phyloP scores from a whole-genome alignment of 129 eudicot genomes.

The Centaurea solstitialis region DNA sequence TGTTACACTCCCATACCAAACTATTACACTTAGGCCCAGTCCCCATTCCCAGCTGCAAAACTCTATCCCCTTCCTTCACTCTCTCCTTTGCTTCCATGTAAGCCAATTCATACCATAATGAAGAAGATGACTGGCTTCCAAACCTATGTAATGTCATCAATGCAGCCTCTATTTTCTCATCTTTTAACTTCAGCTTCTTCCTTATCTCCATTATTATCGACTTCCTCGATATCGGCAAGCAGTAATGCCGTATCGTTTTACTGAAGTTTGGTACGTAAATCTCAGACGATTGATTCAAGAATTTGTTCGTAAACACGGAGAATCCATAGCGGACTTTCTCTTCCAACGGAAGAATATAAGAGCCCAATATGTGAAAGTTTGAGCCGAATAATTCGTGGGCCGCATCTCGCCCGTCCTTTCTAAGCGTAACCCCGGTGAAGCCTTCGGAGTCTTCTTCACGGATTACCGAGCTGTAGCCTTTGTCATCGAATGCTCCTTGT shows the following conservation, averaged over 20 bases:
- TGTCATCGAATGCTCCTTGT: constrained; percentile 63
- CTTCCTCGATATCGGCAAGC: constrained; percentile 65
- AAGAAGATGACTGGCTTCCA: constrained; percentile 84
- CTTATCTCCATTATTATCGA: constrained; percentile 54
- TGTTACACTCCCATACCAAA: constrained; percentile 67
- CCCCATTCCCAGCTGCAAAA: constrained; percentile 78
- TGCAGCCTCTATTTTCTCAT: constrained; percentile 65
- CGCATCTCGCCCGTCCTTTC: constrained; percentile 51
- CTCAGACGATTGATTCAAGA: constrained; percentile 38
- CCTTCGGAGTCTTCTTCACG: constrained; percentile 77
- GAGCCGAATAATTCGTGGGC: constrained; percentile 55
- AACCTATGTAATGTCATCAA: constrained; percentile 74
- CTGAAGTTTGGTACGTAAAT: constrained; percentile 67
- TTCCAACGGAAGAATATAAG: constrained; percentile 47
- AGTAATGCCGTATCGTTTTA: constrained; percentile 58
- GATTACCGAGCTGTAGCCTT: constrained; percentile 52
- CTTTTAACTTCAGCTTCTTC: constrained; percentile 60
- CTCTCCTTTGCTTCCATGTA: constrained; percentile 74
- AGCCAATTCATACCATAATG: constrained; percentile 82
- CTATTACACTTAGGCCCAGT: constrained; percentile 76
- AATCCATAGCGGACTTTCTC: constrained; percentile 48
- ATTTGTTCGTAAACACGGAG: constrained; percentile 39
- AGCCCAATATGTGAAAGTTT: constrained; percentile 49
- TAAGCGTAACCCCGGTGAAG: constrained; percentile 51
- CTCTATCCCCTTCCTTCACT: constrained; percentile 63